These are phyloP conservation scores for Xylaria nigripes DNA, from an alignment of 495 filamentous ascomycete genomes.

Conservation along the genomic window DNA sequence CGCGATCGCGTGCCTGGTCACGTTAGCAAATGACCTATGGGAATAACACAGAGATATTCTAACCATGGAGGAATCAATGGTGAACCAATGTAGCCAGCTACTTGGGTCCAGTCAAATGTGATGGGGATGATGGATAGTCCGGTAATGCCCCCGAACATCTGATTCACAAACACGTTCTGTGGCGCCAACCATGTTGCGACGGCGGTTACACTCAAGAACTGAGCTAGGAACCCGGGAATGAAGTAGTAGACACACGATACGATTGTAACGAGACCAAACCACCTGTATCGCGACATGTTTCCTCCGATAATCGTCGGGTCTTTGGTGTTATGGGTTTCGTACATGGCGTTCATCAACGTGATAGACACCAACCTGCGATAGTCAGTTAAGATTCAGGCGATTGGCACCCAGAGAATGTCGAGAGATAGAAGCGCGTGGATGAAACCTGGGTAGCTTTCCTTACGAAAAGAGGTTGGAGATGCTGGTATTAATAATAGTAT, in stretches of 20 bases:
- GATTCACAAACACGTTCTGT: conserved; percentile 57
- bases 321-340: conserved; percentile 45
- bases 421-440: not conserved
- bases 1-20: conserved; percentile 43
- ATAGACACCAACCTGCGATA: conserved; percentile 55
- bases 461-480: not conserved
- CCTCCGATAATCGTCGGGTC: conserved; percentile 46
- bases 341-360: conserved; percentile 61
- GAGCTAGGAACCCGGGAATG: conserved; percentile 51
- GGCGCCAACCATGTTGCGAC: conserved; percentile 56
- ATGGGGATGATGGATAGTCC: conserved; percentile 54
- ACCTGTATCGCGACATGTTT: conserved; percentile 49
- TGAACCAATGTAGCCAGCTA: conserved; percentile 49
- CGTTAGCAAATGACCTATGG: not conserved
- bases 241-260: conserved; percentile 52
- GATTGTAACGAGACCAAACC: conserved; percentile 47
- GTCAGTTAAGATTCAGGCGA: too few relatives aligned
- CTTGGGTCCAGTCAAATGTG: conserved; percentile 60
- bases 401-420: not conserved
- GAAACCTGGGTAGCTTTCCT: not conserved
- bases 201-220: conserved; percentile 51
- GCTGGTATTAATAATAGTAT: not conserved
- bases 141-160: conserved; percentile 57
- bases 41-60: conserved; percentile 13
- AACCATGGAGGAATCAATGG: conserved; percentile 53